These are phyloP conservation scores for Debaryomyces sp. DNA, from an alignment of 1,139 yeast genomes.

Conservation along the genomic window DNA sequence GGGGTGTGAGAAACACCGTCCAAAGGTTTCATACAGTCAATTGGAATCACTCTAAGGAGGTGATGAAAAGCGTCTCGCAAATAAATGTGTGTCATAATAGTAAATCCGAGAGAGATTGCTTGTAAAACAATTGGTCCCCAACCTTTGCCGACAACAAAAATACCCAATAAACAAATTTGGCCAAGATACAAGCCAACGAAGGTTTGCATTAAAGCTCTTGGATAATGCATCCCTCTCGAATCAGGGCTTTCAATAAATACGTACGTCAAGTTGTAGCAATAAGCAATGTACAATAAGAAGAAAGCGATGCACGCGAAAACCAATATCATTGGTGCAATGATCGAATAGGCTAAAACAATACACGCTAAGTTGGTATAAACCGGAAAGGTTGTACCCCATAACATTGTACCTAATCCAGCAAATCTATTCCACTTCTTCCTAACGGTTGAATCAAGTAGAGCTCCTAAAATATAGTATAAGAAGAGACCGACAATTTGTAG, in stretches of 20 bases:
- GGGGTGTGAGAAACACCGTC: conserved; percentile 72
- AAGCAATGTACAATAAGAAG: conserved; percentile 74
- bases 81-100: conserved; percentile 66
- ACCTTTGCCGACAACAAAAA: conserved; percentile 87
- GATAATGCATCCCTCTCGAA: conserved; percentile 82
- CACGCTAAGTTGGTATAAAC: conserved; percentile 80
- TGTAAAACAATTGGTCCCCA: conserved; percentile 92
- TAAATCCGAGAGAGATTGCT: conserved; percentile 62
- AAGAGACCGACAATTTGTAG: conserved; percentile 77
- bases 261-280: conserved; percentile 76
- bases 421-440: conserved; percentile 84
- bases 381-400: conserved; percentile 93
- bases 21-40: conserved; percentile 68
- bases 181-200: conserved; percentile 87
- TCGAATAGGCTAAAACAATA: conserved; percentile 74
- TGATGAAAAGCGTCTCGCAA: conserved; percentile 65
- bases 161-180: conserved; percentile 80
- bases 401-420: conserved; percentile 59
- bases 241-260: conserved; percentile 65
- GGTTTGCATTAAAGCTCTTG: conserved; percentile 84
- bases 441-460: conserved; percentile 74
- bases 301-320: conserved; percentile 73
- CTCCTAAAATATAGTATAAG: conserved; percentile 69
- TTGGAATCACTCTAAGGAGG: conserved; percentile 60
- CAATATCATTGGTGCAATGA: conserved; percentile 75